These are phyloP conservation scores for Alternaria angustiovoidea DNA, from an alignment of 2,329 filamentous ascomycete species.

Conservation along the genomic window DNA sequence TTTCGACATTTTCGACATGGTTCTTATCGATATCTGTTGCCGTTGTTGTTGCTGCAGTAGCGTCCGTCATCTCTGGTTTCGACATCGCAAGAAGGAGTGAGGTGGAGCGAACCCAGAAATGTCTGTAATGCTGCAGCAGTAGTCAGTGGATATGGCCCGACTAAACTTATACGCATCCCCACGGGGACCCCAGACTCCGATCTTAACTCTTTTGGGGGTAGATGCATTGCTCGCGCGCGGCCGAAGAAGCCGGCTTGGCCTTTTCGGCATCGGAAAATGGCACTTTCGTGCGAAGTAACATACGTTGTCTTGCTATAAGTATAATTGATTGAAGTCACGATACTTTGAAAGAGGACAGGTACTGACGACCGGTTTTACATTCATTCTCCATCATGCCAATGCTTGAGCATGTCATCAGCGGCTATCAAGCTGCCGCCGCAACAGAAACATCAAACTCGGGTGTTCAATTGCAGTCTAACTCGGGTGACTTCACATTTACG, in stretches of 20 bases:
- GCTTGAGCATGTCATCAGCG: slow-evolving; percentile 55
- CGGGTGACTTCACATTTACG: slow-evolving; percentile 62
- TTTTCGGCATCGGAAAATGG: neutral
- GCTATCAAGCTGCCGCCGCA: slow-evolving; percentile 39
- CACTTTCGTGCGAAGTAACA: slow-evolving; percentile 2
- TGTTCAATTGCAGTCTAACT: slow-evolving; percentile 56
- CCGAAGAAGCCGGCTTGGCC: slow-evolving; percentile 23
- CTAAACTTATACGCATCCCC: slow-evolving; percentile 29
- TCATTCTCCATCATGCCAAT: slow-evolving; percentile 55
- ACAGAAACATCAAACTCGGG: slow-evolving; percentile 28
- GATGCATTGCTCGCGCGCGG: neutral
- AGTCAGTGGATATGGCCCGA: slow-evolving; percentile 17
- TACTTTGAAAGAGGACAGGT: neutral
- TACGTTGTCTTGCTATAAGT: slow-evolving; percentile 14
- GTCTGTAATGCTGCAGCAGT: slow-evolving; percentile 3
- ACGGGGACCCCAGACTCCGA: slow-evolving; percentile 36
- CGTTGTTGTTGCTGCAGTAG: neutral
- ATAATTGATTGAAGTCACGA: neutral
- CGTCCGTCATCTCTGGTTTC: slow-evolving; percentile 17
- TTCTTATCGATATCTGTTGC: slow-evolving; percentile 30
- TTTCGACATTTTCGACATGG: slow-evolving; percentile 35
- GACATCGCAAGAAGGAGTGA: slow-evolving; percentile 18
- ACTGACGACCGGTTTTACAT: neutral
- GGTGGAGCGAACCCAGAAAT: neutral
- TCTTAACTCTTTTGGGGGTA: slow-evolving; percentile 13